A percentile compares a stretch with the other conserved stretches of the same genome.
Evolutionary conservation across 257 asterid genomes (phyloP).

Genomic region (Nicotiana otophora): DNA sequence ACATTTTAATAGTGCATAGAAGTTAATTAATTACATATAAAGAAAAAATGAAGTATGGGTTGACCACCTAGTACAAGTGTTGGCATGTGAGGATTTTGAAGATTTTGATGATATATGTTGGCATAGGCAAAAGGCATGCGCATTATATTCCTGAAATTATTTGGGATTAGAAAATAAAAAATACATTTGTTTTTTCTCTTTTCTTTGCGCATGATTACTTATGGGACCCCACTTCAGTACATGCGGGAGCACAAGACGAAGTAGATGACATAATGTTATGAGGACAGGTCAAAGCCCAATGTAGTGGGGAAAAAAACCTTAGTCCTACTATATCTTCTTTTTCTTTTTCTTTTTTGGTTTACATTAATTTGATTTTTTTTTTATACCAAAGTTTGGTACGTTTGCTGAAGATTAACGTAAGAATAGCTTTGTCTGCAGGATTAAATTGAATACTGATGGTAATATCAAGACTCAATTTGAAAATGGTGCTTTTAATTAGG

Average conservation of each 20-base stretch:
- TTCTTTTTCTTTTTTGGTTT: too few relatives aligned
- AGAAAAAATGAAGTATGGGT: neutral
- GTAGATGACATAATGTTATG: conserved; percentile 18
- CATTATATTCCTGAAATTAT: conserved; percentile 29
- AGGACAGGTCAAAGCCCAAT: neutral
- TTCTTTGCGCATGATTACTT: conserved; percentile 7
- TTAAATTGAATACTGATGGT: too few relatives aligned
- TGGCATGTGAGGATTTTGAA: conserved; percentile 5
- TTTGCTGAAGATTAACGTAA: too few relatives aligned
- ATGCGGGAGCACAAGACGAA: conserved; percentile 42
- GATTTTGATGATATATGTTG: conserved; percentile 15
- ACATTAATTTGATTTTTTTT: too few relatives aligned
- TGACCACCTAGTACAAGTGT: conserved; percentile 15
- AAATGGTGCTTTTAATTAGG: too few relatives aligned
- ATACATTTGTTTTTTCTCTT: neutral
- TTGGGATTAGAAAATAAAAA: conserved; percentile 18
- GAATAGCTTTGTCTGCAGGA: too few relatives aligned
- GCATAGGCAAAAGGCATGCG: conserved; percentile 45
- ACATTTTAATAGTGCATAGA: neutral
- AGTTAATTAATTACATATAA: neutral
- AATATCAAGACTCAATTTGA: too few relatives aligned
- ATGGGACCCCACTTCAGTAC: conserved; percentile 39
- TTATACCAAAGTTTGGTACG: too few relatives aligned
- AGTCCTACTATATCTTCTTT: neutral
- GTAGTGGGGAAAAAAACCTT: neutral